Evolutionary conservation across 1,139 yeast genomes (phyloP), one percentile per base, ranked within the genome.

Genomic region (Pichia sp.): DNA sequence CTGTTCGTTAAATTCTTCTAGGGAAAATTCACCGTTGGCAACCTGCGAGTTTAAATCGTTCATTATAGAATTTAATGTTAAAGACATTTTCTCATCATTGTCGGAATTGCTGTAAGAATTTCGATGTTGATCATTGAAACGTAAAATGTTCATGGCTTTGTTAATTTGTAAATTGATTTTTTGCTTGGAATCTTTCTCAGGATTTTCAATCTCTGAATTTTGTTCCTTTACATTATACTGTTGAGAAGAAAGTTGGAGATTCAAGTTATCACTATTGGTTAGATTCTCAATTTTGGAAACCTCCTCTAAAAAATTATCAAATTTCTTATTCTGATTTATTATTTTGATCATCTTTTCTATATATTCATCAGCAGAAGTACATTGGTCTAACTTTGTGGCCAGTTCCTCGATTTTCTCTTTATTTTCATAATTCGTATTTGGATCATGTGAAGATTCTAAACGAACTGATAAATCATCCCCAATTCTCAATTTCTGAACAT

Each of bases 61-160:
- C 23, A 16, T 16, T 16, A 16, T 16, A 16, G 23, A 16, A 16
- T 16, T 16, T 16, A 16, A 16, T 16, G 23, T 16, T 16, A 16
- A 16, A 16, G 23, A 16, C 23, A 16, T 16, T 16, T 16, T 16
- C 23, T 16, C 23, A 16, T 16, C 23, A 16, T 16, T 16, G 23
- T 16, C 23, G 23, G 23, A 16, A 16, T 16, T 16, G 23, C 23
- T 16, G 23, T 2, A 16, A 16, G 23, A 16, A 16, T 16, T 16
- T 16, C 23, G 23, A 16, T 16, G 23, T 16, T 16, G 23, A 33
- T 49, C 48, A 36, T 53, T 55, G 11, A 55, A 38, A 39, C 51
- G 49, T 33, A 54, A 52, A n/a, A 55, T 49, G 41, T 55, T 53
- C 29, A 55, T 38, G 9, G 59, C 58, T 38, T 53, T 49, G 31